Evolutionary conservation across 106 monocot species (phyloP), one percentile per base, ranked within the genome.

Genomic region (Dendrobium catenatum): DNA sequence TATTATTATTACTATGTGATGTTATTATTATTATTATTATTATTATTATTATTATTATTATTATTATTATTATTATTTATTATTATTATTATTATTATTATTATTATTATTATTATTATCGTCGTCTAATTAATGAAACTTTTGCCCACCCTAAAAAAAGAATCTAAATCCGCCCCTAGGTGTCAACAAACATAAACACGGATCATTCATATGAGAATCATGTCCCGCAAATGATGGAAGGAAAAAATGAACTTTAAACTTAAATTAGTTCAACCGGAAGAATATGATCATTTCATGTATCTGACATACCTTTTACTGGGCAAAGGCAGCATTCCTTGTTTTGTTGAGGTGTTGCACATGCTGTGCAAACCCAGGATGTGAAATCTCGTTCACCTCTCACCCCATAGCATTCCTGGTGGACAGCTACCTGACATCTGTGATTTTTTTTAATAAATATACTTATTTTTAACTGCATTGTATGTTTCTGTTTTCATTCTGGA

Each of bases 401-500:
- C 47, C 97, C 97, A 90, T 98, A 98, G 78, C 97, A 98, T 84
- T 98, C 97, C 82, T 98, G 97, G 81, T 98, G 97, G 33, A 98
- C 97, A 49, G 97, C 97, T 85, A 98, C 89, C 87, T 98, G 94
- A 84, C 97, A 98, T 88, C 97, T 98, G 86, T 37, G 64, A 66
- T 66, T 66, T 66, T 61, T 66, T 66, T 66, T 6, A 26, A 26
- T 66, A 26, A 66, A 66, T 24, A 15, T 9, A 27, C 64, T 26
- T 22, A 66, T 66, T 24, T 66, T 66, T 26, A 66, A 6, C 24
- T 66, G 24, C 22, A 66, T 26, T 66, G 24, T 6, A 24, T 66
- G 24, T 24, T 24, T 66, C 8, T 66, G 6, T 66, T 66, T 72
- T 70, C 17, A 72, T 16, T 72, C 33, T 29, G 40, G 33, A 72